Evolutionary conservation across 768 basidiomycete species (phyloP).

Genomic region (Chalciporus pseudorubinellus): DNA sequence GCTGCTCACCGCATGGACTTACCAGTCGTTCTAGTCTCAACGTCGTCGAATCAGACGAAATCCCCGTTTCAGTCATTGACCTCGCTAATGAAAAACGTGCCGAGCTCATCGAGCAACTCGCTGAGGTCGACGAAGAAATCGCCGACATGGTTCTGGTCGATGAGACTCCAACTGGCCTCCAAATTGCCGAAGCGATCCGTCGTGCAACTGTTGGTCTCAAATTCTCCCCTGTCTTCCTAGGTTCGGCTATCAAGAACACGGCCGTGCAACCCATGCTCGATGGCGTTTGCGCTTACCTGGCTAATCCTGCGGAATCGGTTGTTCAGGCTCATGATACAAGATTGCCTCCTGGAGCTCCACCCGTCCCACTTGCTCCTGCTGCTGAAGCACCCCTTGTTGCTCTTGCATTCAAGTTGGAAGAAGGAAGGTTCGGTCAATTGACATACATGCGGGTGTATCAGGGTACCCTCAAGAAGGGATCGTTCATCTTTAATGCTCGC

Average conservation of each 20-base stretch:
- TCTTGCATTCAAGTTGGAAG: conserved; percentile 97
- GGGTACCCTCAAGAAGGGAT: conserved; percentile 84
- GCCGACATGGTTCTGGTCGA: conserved; percentile 90
- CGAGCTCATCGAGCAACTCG: conserved; percentile 92
- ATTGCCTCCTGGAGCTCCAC: conserved; percentile 61
- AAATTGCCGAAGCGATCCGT: conserved; percentile 82
- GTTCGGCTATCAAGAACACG: conserved; percentile 97
- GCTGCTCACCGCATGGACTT: not conserved
- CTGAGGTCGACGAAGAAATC: conserved; percentile 93
- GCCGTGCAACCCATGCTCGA: conserved; percentile 92
- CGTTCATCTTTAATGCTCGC: conserved; percentile 84
- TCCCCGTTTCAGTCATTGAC: conserved; percentile 71
- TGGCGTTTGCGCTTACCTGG: conserved; percentile 91
- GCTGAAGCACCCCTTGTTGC: conserved; percentile 86
- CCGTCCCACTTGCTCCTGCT: conserved; percentile 77
- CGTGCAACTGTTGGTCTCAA: conserved; percentile 85
- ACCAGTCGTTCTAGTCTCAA: conserved; percentile 49
- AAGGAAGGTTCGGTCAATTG: conserved; percentile 94
- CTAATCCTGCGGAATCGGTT: conserved; percentile 77
- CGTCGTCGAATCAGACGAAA: conserved; percentile 81
- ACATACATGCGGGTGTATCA: conserved; percentile 99
- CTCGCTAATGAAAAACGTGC: conserved; percentile 80
- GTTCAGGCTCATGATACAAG: conserved; percentile 82
- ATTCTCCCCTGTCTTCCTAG: conserved; percentile 96
- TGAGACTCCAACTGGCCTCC: conserved; percentile 65